A percentile compares a stretch with the other conserved stretches of the same genome.
phyloP scores from a whole-genome alignment of 495 filamentous ascomycete genomes.

The Penicillium fimorum region DNA sequence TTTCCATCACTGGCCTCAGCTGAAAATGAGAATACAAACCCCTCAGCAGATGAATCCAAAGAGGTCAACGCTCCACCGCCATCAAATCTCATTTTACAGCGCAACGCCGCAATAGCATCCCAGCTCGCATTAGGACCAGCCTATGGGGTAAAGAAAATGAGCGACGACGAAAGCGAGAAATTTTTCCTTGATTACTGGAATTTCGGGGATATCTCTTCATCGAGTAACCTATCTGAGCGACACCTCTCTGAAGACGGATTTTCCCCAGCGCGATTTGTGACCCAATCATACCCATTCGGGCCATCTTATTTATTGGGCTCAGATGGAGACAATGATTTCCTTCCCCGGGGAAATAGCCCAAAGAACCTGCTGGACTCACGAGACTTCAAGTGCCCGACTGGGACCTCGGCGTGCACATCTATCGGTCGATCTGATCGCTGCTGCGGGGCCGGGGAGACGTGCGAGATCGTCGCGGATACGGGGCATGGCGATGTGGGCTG shows the following conservation, averaged over 20 bases:
- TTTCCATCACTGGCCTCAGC: not conserved
- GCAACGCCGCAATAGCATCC: slow-evolving; percentile 25
- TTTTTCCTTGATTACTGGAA: slow-evolving; percentile 68
- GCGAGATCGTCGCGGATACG: slow-evolving; percentile 68
- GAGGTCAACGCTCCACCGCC: not conserved
- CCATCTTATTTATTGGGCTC: slow-evolving; percentile 41
- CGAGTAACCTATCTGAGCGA: slow-evolving; percentile 12
- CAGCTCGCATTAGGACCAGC: slow-evolving; percentile 19
- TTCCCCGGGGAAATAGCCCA: too few species aligned
- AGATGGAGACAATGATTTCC: not conserved
- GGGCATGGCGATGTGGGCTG: slow-evolving; percentile 80
- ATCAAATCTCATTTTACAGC: slow-evolving; percentile 15
- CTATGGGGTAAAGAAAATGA: slow-evolving; percentile 70
- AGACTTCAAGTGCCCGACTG: slow-evolving; percentile 72
- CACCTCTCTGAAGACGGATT: slow-evolving; percentile 3
- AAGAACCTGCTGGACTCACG: slow-evolving; percentile 23
- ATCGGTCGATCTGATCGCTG: slow-evolving; percentile 76
- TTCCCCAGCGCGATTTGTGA: slow-evolving; percentile 15
- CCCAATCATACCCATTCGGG: slow-evolving; percentile 33
- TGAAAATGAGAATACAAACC: not conserved
- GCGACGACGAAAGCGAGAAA: slow-evolving; percentile 76
- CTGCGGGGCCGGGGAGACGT: slow-evolving; percentile 65
- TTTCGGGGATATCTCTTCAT: slow-evolving; percentile 31
- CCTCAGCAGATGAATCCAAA: not conserved
- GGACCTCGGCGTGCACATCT: slow-evolving; percentile 61